Evolutionary conservation across 148 eudicot species (phyloP).

Genomic region (Dysphania ambrosioides): DNA sequence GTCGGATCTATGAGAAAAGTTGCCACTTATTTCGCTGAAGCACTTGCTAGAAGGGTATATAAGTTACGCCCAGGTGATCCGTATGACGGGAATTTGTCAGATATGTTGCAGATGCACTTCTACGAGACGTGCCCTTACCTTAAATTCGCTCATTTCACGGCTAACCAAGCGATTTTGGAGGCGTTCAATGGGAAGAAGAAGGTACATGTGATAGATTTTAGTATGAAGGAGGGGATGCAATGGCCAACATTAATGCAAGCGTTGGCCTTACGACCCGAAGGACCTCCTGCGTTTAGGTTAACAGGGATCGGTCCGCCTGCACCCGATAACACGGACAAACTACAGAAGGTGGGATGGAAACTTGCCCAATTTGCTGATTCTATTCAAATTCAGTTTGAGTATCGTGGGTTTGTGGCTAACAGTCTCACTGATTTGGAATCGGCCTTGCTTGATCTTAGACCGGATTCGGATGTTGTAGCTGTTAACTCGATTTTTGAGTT

Average conservation of each 20-base stretch:
- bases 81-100: slow-evolving; percentile 44
- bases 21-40: slow-evolving; percentile 78
- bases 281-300: slow-evolving; percentile 66
- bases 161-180: slow-evolving; percentile 85
- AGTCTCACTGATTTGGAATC: slow-evolving; percentile 68
- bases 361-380: slow-evolving; percentile 70
- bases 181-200: slow-evolving; percentile 51
- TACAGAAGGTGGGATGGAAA: slow-evolving; percentile 82
- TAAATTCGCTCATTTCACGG: slow-evolving; percentile 91
- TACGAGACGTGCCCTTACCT: slow-evolving; percentile 80
- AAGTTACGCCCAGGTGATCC: slow-evolving; percentile 46
- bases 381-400: slow-evolving; percentile 62
- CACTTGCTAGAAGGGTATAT: slow-evolving; percentile 73
- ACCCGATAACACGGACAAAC: slow-evolving; percentile 60
- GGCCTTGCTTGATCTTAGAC: slow-evolving; percentile 22
- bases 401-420: slow-evolving; percentile 60
- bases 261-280: slow-evolving; percentile 66
- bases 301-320: slow-evolving; percentile 89
- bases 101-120: slow-evolving; percentile 67
- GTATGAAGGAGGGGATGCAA: slow-evolving; percentile 91
- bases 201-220: slow-evolving; percentile 86
- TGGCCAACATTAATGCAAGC: slow-evolving; percentile 95
- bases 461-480: slow-evolving; percentile 50
- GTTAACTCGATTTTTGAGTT: slow-evolving; percentile 83
- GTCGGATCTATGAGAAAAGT: slow-evolving; percentile 82